Percentiles rank a stretch among this genome's conserved stretches.
Conservation (phyloP, 352 stramenopile species). For the Phytophthora sansomeana region DNA sequence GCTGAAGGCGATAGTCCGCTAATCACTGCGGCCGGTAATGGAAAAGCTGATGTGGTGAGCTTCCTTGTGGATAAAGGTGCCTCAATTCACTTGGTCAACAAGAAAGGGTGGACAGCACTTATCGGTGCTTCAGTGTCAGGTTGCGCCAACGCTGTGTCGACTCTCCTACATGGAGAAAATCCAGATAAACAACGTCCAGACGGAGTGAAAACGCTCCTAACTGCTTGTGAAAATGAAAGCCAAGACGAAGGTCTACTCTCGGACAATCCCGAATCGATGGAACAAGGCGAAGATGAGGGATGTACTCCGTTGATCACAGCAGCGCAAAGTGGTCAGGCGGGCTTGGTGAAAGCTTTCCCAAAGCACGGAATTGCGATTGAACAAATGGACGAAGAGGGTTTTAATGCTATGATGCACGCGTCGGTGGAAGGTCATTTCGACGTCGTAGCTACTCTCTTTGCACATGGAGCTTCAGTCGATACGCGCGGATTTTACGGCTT, state of each 20-base stretch:
- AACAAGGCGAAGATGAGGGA: not conserved
- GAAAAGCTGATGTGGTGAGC: conserved; percentile 4
- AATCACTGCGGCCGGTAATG: not conserved
- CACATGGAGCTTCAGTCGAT: not conserved
- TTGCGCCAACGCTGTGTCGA: not conserved
- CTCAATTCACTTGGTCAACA: not conserved
- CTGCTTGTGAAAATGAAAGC: not conserved
- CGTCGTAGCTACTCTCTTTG: not conserved
- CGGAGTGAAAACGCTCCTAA: not conserved
- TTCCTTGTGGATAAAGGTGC: conserved; percentile 1
- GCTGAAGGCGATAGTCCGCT: not conserved
- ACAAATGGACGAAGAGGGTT: not conserved
- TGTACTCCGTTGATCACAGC: conserved; percentile 17
- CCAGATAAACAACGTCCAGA: not conserved
- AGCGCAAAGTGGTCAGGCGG: not conserved
- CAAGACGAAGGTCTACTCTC: not conserved
- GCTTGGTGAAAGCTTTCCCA: not conserved
- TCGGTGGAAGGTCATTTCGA: not conserved
- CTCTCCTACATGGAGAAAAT: not conserved
- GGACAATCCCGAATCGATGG: not conserved
- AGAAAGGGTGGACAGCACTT: conserved; percentile 3
- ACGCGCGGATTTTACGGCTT: not conserved
- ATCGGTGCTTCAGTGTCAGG: not conserved
- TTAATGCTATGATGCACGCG: not conserved
- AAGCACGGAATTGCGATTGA: not conserved